Percentiles rank a stretch among this genome's conserved stretches.
Evolutionary conservation across 768 basidiomycete species (phyloP).

Genomic region (Strobilomyces confusus): DNA sequence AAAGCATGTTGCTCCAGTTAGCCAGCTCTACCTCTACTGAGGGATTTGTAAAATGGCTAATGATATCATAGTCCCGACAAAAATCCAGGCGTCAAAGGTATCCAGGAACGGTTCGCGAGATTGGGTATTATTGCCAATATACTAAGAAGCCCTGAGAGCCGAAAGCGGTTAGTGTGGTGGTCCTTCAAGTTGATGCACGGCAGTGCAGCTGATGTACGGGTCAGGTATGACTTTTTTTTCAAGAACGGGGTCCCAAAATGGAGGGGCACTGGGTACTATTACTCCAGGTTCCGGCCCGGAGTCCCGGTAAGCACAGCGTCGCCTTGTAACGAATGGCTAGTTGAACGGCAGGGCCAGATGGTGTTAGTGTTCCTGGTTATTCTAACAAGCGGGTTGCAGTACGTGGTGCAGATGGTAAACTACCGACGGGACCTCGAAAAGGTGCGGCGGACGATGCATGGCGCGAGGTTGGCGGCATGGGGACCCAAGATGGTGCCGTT

Average conservation of each 20-base stretch:
- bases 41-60: conserved; percentile 1
- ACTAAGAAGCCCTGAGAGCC: conserved; percentile 67
- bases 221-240: conserved; percentile 89
- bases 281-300: conserved; percentile 93
- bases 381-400: conserved; percentile 79
- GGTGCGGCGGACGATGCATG: conserved; percentile 55
- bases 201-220: background rate
- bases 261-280: conserved; percentile 96
- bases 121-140: conserved; percentile 84
- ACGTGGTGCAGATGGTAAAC: conserved; percentile 73
- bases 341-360: conserved; percentile 39
- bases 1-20: conserved; percentile 87
- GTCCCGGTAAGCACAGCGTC: conserved; percentile 51
- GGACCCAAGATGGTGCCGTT: conserved; percentile 67
- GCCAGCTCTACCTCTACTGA: conserved; percentile 32
- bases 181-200: background rate
- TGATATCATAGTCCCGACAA: conserved; percentile 76
- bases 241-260: conserved; percentile 97
- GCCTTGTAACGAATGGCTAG: background rate
- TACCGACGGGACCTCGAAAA: conserved; percentile 68
- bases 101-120: conserved; percentile 89
- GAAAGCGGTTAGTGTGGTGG: conserved; percentile 58
- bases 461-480: conserved; percentile 78
- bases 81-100: conserved; percentile 77
- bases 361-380: conserved; percentile 75